These are phyloP conservation scores for Daldinia childiae DNA, from an alignment of 495 filamentous ascomycete species.

Conservation along the genomic window DNA sequence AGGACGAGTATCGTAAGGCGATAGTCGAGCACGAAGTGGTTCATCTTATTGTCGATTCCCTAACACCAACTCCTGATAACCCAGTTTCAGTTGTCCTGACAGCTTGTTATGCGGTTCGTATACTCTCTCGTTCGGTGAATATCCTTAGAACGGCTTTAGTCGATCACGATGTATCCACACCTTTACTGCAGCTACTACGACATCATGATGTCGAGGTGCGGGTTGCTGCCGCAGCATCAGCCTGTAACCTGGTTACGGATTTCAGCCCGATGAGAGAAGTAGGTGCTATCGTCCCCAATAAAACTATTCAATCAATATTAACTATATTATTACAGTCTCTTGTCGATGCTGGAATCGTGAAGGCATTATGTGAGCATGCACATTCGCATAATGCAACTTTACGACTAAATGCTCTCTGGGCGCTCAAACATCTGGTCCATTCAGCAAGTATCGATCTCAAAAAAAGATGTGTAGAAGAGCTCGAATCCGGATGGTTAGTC, in stretches of 20 bases:
- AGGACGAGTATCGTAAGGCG: constrained; percentile 84
- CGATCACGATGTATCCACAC: constrained; percentile 82
- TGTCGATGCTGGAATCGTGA: constrained; percentile 77
- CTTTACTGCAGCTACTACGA: constrained; percentile 78
- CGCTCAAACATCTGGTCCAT: constrained; percentile 85
- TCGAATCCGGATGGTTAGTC: constrained; percentile 82
- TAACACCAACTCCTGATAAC: constrained; percentile 66
- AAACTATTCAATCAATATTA: constrained; percentile 1
- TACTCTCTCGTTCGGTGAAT: constrained; percentile 83
- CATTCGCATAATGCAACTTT: constrained; percentile 77
- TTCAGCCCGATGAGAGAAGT: constrained; percentile 92
- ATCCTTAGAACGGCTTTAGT: constrained; percentile 86
- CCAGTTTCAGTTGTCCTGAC: constrained; percentile 76
- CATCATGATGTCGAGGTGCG: constrained; percentile 83
- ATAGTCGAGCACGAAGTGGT: constrained; percentile 84
- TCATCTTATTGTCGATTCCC: constrained; percentile 82
- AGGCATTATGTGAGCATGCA: constrained; percentile 83
- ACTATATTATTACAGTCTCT: constrained; percentile 66
- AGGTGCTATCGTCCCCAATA: constrained; percentile 43
- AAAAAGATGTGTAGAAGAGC: constrained; percentile 75
- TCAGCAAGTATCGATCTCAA: constrained; percentile 73
- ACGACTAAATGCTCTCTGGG: constrained; percentile 86
- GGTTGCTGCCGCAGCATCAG: constrained; percentile 80
- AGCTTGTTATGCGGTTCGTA: constrained; percentile 80
- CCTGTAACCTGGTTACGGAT: constrained; percentile 85